Evolutionary conservation across 139 green algal species (phyloP), one percentile per base, ranked within the genome.

Genomic region (Chlamydomonas urium): DNA sequence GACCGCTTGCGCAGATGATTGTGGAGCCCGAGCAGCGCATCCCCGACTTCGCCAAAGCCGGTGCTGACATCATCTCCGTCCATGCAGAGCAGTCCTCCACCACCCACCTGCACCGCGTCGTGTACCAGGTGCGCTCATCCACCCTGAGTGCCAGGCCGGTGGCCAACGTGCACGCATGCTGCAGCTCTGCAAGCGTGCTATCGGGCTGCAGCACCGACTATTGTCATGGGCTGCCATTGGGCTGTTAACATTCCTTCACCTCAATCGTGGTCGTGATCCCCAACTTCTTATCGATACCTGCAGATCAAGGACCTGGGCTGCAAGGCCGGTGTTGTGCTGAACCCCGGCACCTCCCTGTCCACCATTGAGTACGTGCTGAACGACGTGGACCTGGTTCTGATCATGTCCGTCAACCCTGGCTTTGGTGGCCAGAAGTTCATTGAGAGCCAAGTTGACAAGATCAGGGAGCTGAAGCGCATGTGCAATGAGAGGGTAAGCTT

Each of bases 401-500:
- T 99, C 86, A 99, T 99, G 94, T 94, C 83, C 26, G 95, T 99
- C 32, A 99, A 99, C 90, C 95, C 95, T 26, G 95, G 95, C 71
- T 99, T 99, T 72, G 94, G 94, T 42, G 95, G 95, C 68, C 95
- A 99, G 88, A 96, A 91, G 77, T 99, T 99, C 91, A 99, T 99
- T 74, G 86, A 96, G 75, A 90, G 72, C 79, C 90, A 97, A 79
- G 87, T 98, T 1, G 73, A 82, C 33, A 99, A 99, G 92, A 98
- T 97, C 84, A 78, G 75, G 31, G 69, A 82, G 57, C 81, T 99
- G 35, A 90, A 90, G 76, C 19, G 65, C 3, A 95, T 99, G 90
- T 99, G 95, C 84, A 75, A 91, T 34, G 90, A 91, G 67, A 83
- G 84, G 83, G 81, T 84, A 31, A n/a, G 69, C n/a, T n/a, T n/a